Percentiles rank a stretch among this genome's conserved stretches.
Evolutionary conservation across 2,329 filamentous ascomycete species (phyloP).

Genomic region (Aspergillus sp.): DNA sequence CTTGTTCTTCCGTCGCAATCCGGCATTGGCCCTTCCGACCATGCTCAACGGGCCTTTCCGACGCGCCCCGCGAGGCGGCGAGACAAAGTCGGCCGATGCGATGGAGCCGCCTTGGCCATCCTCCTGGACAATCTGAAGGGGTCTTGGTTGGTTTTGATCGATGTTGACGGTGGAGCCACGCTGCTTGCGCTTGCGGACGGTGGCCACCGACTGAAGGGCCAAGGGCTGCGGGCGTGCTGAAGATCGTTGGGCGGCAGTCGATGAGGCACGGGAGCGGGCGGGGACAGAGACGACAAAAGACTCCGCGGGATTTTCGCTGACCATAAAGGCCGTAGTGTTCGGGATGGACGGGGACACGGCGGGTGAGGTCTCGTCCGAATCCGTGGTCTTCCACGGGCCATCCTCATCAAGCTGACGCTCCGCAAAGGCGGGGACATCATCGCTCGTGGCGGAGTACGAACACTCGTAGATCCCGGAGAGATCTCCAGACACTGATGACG

Average conservation of each 20-base stretch:
- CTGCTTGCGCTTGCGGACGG: constrained; percentile 36
- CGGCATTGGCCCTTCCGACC: constrained; percentile 40
- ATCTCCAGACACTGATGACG: constrained; percentile 36
- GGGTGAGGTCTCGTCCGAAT: constrained; percentile 20
- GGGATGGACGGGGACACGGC: constrained; percentile 23
- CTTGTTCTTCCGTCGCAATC: constrained; percentile 42
- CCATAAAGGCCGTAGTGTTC: constrained; percentile 34
- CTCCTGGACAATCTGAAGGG: constrained; percentile 44
- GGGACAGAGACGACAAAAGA: constrained; percentile 24
- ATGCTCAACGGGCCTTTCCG: constrained; percentile 41
- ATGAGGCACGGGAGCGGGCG: constrained; percentile 21
- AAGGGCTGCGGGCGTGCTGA: constrained; percentile 28
- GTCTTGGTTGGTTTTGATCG: constrained; percentile 28
- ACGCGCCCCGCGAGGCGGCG: constrained; percentile 41
- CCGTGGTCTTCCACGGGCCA: constrained; percentile 27
- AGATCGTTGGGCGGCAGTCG: constrained; percentile 22
- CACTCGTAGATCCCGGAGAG: constrained; percentile 31
- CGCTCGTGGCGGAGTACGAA: constrained; percentile 31
- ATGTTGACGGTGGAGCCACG: constrained; percentile 24
- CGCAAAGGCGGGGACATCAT: constrained; percentile 27
- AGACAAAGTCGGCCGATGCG: constrained; percentile 40
- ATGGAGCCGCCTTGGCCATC: constrained; percentile 42
- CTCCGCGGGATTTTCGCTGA: constrained; percentile 33
- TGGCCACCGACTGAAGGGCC: constrained; percentile 29
- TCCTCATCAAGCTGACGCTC: constrained; percentile 32